Evolutionary conservation across 2,329 filamentous ascomycete species (phyloP), one percentile per base, ranked within the genome.

Genomic region (Dissoconium aciculare): DNA sequence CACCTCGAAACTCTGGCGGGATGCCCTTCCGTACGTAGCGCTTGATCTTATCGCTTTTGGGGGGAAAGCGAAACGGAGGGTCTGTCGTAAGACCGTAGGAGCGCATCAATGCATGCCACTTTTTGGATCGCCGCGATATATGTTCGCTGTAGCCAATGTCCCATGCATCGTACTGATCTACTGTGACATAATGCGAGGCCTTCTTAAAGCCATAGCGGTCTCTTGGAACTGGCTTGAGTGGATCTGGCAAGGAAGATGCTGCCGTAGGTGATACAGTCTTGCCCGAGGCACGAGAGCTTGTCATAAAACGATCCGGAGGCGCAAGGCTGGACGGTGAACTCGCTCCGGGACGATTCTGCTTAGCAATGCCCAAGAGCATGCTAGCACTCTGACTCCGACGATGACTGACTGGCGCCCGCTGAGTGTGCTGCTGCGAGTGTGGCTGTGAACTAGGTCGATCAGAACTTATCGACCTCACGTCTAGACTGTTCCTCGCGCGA

Each of bases 141-240:
- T 89, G 85, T 21, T 75, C 68, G 16, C 69, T 71, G 52, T 95
- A 94, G 3, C 64, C 64, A 11, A 59, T 59, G 43, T 84, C 74
- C 87, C 87, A 95, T 1, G 65, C 60, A 46, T 94, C 81, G 50
- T 91, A 92, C 50, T 85, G 69, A 35, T 78, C 67, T 12, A 75
- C 59, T 1, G 69, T 78, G 39, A 93, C 67, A 48, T 91, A 76
- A 42, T 85, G 76, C 24, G 75, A 87, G 21, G 72, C 69, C 53
- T 94, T 95, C 42, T 83, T 81, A 60, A 95, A 95, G 3, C 87
- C 87, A 48, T 94, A 93, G 11, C 81, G 71, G 53, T 94, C 85
- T 32, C 84, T 73, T 19, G 59, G 56, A 4, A 57, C 47, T 9
- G 51, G 46, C 8, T 31, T 31, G 1, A 30, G 12, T 2, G 27